A percentile compares a stretch with the other conserved stretches of the same genome.
phyloP scores from a whole-genome alignment of 257 asterid species.

The Capsicum rhomboideum region DNA sequence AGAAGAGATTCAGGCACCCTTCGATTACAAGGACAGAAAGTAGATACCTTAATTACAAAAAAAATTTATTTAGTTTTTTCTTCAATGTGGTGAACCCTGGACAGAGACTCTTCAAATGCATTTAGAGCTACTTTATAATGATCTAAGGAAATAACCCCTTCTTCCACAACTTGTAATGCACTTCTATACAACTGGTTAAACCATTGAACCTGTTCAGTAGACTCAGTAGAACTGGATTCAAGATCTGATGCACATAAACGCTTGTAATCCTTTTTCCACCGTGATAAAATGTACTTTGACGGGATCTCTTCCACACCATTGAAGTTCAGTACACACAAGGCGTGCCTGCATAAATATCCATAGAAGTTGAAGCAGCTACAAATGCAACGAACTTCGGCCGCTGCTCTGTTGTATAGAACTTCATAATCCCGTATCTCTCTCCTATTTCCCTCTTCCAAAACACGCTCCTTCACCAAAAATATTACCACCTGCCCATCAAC shows the following conservation, averaged over 20 bases:
- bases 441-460: slow-evolving; percentile 41
- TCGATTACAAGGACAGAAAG: background rate
- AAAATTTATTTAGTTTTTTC: slow-evolving; percentile 14
- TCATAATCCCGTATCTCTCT: slow-evolving; percentile 64
- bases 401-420: slow-evolving; percentile 49
- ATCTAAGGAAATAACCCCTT: slow-evolving; percentile 62
- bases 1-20: background rate
- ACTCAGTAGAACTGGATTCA: slow-evolving; percentile 13
- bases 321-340: slow-evolving; percentile 61
- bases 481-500: slow-evolving; percentile 44
- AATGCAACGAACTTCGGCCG: slow-evolving; percentile 63
- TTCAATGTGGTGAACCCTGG: slow-evolving; percentile 46
- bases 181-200: slow-evolving; percentile 50
- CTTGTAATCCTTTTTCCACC: slow-evolving; percentile 76
- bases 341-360: slow-evolving; percentile 73
- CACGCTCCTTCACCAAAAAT: slow-evolving; percentile 68
- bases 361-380: slow-evolving; percentile 81
- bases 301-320: slow-evolving; percentile 82
- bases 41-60: background rate
- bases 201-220: slow-evolving; percentile 29
- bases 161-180: slow-evolving; percentile 79
- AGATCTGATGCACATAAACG: slow-evolving; percentile 29
- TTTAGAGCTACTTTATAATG: slow-evolving; percentile 54
- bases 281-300: slow-evolving; percentile 45
- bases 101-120: slow-evolving; percentile 56